A percentile compares a stretch with the other conserved stretches of the same genome.
Conservation (phyloP, 2,329 filamentous ascomycete species). For the Penicillium sp. region DNA sequence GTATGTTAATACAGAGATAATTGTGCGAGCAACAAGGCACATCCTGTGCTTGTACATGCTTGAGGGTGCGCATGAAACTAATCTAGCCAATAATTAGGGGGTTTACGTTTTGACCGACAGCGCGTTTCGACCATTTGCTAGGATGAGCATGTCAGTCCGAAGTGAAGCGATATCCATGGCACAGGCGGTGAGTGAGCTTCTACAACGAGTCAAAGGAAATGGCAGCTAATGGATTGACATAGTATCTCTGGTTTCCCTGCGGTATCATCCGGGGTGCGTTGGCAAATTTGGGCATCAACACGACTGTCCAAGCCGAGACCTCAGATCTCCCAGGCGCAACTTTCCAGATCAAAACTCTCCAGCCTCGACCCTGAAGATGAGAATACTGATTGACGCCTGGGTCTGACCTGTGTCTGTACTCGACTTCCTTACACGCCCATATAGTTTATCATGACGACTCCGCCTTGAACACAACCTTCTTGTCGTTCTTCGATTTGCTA, state of each 20-base stretch:
- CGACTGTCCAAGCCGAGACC: constrained; percentile 87
- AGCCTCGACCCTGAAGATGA: constrained; percentile 59
- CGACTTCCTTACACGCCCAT: background rate
- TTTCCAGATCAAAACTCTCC: constrained; percentile 90
- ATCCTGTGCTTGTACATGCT: background rate
- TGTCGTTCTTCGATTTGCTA: background rate
- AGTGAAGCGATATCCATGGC: constrained; percentile 71
- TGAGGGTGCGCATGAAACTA: background rate
- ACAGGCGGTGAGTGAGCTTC: constrained; percentile 64
- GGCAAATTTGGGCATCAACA: constrained; percentile 84
- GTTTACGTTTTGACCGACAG: constrained; percentile 96
- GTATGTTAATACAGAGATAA: constrained; percentile 46
- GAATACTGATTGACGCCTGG: background rate
- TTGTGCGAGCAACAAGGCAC: background rate
- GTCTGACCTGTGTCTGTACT: constrained; percentile 3
- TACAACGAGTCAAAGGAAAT: background rate
- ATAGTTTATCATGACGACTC: background rate
- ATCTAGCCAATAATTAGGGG: constrained; percentile 53
- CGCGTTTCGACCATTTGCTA: constrained; percentile 79
- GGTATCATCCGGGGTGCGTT: constrained; percentile 90
- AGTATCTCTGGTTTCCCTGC: constrained; percentile 95
- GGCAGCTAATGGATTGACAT: background rate
- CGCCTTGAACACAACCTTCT: background rate
- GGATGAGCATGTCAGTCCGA: constrained; percentile 81
- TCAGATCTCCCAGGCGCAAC: constrained; percentile 82